Percentiles rank a stretch among this genome's conserved stretches.
These are phyloP conservation scores for Sphagnum magellanicum DNA, from an alignment of 228 moss, liverwort and hornwort species.

Conservation along the genomic window DNA sequence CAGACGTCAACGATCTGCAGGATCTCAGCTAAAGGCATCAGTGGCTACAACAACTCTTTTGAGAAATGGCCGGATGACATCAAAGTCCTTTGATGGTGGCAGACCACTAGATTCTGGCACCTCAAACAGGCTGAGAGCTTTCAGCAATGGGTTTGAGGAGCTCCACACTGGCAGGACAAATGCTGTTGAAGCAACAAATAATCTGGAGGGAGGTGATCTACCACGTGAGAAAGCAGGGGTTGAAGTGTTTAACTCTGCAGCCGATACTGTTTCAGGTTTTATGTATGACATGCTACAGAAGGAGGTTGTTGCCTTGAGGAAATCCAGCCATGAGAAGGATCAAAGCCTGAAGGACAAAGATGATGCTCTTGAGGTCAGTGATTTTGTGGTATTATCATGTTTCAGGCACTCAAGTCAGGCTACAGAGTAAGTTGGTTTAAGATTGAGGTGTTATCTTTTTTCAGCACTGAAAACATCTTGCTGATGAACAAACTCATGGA, in stretches of 20 bases:
- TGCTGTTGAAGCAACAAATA: conserved; percentile 36
- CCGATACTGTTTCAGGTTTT: conserved; percentile 84
- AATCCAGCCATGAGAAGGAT: conserved; percentile 85
- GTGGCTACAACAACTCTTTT: conserved; percentile 69
- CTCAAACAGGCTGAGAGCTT: conserved; percentile 47
- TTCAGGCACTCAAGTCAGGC: no score
- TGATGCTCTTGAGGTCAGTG: conserved; percentile 90
- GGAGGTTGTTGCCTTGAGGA: conserved; percentile 81
- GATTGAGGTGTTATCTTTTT: no score
- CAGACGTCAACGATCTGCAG: conserved; percentile 77
- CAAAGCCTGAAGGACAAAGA: conserved; percentile 98
- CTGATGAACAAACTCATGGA: no score
- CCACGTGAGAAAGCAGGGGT: conserved; percentile 39
- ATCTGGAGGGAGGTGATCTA: conserved; percentile 49
- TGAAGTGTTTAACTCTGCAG: conserved; percentile 23
- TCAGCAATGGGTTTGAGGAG: conserved; percentile 83
- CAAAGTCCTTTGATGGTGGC: conserved; percentile 96
- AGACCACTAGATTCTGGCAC: conserved; percentile 69
- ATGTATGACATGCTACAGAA: conserved; percentile 96
- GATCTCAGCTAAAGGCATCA: conserved; percentile 79
- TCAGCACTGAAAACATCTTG: no score
- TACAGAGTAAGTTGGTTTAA: no score
- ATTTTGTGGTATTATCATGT: no score
- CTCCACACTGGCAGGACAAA: conserved; percentile 57
- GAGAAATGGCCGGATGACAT: conserved; percentile 84